Evolutionary conservation across 371 early-diverging fungal genomes (phyloP).

Genomic region (Rhizopus arrhizus): DNA sequence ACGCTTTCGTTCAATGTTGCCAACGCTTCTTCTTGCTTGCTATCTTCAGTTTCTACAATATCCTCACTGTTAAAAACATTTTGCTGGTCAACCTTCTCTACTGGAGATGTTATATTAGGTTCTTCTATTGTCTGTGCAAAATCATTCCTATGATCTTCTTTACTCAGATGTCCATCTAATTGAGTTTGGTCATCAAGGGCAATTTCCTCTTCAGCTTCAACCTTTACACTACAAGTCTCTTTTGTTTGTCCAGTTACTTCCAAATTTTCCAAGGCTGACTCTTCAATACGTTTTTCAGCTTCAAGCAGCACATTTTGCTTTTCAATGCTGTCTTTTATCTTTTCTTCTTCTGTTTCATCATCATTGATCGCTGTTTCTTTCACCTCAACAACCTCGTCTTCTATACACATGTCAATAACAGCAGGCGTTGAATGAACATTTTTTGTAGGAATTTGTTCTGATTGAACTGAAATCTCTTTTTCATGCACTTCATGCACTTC

Average conservation of each 20-base stretch:
- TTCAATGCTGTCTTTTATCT: too few relatives aligned
- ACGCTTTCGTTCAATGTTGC: constrained; percentile 31
- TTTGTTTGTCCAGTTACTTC: background rate
- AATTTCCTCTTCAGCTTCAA: too few relatives aligned
- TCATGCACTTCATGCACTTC: background rate
- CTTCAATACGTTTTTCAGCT: background rate
- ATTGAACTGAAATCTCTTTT: background rate
- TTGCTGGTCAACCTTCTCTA: background rate
- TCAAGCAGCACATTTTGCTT: too few relatives aligned
- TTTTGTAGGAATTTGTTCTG: too few relatives aligned
- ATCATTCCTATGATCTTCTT: background rate
- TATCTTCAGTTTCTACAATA: background rate
- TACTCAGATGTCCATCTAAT: background rate
- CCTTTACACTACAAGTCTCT: too few relatives aligned
- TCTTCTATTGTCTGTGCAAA: background rate
- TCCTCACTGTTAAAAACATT: background rate
- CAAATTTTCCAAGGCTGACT: background rate
- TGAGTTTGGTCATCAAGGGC: background rate
- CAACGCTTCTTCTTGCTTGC: constrained; percentile 14
- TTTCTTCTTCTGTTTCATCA: too few relatives aligned
- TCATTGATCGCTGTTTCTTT: too few relatives aligned
- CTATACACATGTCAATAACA: too few relatives aligned
- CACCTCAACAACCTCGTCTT: too few relatives aligned
- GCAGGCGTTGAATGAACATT: too few relatives aligned
- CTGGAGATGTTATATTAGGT: background rate